Conservation (phyloP, 352 stramenopile species). For the Lagenidium giganteum region DNA sequence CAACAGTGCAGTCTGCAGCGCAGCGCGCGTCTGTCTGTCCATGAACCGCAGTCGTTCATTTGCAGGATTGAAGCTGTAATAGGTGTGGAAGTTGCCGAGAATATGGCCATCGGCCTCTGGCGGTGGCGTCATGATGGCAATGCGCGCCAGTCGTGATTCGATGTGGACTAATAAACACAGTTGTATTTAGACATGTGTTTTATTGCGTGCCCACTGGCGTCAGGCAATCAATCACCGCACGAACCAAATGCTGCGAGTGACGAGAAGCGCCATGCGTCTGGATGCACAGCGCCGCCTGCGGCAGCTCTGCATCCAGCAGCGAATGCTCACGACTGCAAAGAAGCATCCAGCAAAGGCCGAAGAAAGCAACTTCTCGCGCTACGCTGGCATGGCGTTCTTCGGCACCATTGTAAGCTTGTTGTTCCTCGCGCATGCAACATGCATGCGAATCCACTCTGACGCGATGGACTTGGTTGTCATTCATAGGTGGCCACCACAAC, state of each 20-base stretch:
- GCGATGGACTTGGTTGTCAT: not conserved
- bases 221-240: no score
- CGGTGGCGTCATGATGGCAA: not conserved
- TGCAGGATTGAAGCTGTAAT: conserved; percentile 82
- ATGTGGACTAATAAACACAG: no score
- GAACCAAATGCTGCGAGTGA: no score
- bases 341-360: no score
- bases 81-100: conserved; percentile 81
- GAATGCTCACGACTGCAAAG: no score
- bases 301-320: no score
- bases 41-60: conserved; percentile 75
- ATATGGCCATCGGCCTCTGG: conserved; percentile 56
- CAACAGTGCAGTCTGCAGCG: conserved; percentile 40
- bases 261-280: no score
- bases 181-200: no score
- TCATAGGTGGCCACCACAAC: conserved; percentile 61
- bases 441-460: not conserved
- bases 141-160: no score
- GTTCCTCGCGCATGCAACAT: no score
- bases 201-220: no score
- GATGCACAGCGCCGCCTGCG: no score
- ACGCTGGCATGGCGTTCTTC: conserved; percentile 84
- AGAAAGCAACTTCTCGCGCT: conserved; percentile 75
- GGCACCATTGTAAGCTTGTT: conserved; percentile 53
- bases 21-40: conserved; percentile 28